These are phyloP conservation scores for Xylogone sp. DNA, from an alignment of 2,329 filamentous ascomycete genomes.

Conservation along the genomic window DNA sequence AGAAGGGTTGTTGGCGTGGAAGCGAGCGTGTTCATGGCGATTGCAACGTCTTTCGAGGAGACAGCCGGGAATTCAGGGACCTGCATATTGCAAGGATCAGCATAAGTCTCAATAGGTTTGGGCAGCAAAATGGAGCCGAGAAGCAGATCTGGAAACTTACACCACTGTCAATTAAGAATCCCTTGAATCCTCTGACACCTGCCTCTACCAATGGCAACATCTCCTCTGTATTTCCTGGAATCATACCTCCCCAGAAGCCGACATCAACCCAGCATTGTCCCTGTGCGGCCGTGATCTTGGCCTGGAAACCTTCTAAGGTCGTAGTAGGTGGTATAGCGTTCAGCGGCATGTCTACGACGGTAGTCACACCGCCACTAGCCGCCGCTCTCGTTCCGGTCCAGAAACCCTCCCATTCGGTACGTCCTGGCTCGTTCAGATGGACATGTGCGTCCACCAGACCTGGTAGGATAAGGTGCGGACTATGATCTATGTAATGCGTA, in stretches of 20 bases:
- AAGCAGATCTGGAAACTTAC: slow-evolving; percentile 51
- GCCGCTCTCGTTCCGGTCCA: slow-evolving; percentile 91
- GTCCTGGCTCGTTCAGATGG: slow-evolving; percentile 92
- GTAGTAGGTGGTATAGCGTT: slow-evolving; percentile 97
- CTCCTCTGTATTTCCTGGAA: slow-evolving; percentile 82
- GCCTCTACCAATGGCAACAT: slow-evolving; percentile 76
- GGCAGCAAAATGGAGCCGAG: background rate
- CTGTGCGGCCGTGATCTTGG: slow-evolving; percentile 79
- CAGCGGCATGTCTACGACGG: slow-evolving; percentile 94
- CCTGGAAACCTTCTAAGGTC: slow-evolving; percentile 73
- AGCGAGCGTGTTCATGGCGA: slow-evolving; percentile 77
- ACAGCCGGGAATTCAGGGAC: slow-evolving; percentile 95
- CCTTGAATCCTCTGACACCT: slow-evolving; percentile 94
- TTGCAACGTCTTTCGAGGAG: slow-evolving; percentile 70
- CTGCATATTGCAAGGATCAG: slow-evolving; percentile 37
- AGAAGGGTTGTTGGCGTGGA: slow-evolving; percentile 86
- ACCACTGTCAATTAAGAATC: slow-evolving; percentile 94
- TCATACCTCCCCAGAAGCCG: slow-evolving; percentile 94
- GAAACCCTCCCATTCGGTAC: slow-evolving; percentile 98
- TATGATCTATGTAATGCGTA: slow-evolving; percentile 77
- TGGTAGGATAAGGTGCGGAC: slow-evolving; percentile 78
- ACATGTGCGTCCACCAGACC: slow-evolving; percentile 96
- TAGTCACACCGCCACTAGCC: slow-evolving; percentile 93
- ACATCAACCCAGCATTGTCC: slow-evolving; percentile 98
- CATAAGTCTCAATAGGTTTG: background rate